Base-by-base conservation (phyloP, 2,329 filamentous ascomycete genomes). In the Neoarthrinium moseri region DNA sequence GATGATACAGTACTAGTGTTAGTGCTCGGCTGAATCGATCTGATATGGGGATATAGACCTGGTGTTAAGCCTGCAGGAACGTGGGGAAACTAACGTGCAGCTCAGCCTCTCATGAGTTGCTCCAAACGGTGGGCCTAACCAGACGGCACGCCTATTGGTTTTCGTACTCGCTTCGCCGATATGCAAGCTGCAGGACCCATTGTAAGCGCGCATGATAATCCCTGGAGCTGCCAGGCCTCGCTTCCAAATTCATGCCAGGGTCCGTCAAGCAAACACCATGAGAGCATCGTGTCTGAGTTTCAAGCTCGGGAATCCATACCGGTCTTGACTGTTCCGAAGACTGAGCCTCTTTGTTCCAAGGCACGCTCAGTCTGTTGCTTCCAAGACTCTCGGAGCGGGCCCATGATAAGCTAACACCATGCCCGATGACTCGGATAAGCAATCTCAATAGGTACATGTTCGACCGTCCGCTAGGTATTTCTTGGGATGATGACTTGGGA, bases 31-130 rank as follows among this genome's bases (percentile, higher is more conserved):
- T 17, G 13, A 8, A 34, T 12, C 32, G 32, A 34, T 34, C 32
- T 34, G 32, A 34, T 34, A 12, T n/a, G 32, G n/a, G 18, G 8
- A 34, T 34, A 34, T 34, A 20, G 13, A 17, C 33, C n/a, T 10
- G 18, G 10, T 13, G 33, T 35, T 20, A 35, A 35, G 33, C 33
- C 33, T 35, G 33, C 33, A 35, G 33, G 33, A 35, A 35, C 33
- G 33, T 35, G 33, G 33, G 22, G 33, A 35, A 17, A n/a, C n/a
- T n/a, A n/a, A n/a, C 26, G 26, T n/a, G n/a, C 26, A 8, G 26
- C n/a, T n/a, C 26, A 29, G n/a, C 26, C 26, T 8, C 26, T 8
- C 8, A 29, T 29, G 8, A 10, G 26, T 29, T n/a, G n/a, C 8
- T 29, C n/a, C 26, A 15, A 3, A 34, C 32, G 32, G 32, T 34